These are phyloP conservation scores for Cocos nucifera DNA, from an alignment of 176 grass and related monocot species.

Conservation along the genomic window DNA sequence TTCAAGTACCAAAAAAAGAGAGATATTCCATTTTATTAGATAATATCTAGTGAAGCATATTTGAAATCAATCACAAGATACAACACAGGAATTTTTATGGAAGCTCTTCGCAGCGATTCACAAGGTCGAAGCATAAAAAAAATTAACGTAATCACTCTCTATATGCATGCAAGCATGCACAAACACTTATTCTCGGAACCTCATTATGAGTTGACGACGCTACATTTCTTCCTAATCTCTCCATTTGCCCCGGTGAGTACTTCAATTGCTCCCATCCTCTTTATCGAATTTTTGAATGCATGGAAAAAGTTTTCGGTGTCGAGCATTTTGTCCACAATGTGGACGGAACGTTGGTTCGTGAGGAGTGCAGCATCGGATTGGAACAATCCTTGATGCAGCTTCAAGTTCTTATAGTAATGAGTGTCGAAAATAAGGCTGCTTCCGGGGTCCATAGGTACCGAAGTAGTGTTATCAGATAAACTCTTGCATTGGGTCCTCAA, in stretches of 20 bases:
- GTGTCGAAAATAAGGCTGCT: conserved; percentile 39
- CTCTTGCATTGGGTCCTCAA: background rate
- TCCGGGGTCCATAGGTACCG: conserved; percentile 38
- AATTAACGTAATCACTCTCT: too few relatives aligned
- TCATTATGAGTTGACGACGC: background rate
- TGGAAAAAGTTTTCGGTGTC: conserved; percentile 20
- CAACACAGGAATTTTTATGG: too few relatives aligned
- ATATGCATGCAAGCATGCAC: too few relatives aligned
- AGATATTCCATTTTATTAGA: too few relatives aligned
- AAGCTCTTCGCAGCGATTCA: too few relatives aligned
- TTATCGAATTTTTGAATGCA: conserved; percentile 37
- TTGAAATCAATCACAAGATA: too few relatives aligned
- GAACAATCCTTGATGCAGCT: conserved; percentile 37
- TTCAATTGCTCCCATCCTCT: conserved; percentile 42
- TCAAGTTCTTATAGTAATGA: conserved; percentile 57
- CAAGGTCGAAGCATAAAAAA: too few relatives aligned
- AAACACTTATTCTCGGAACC: too few relatives aligned
- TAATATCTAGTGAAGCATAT: too few relatives aligned
- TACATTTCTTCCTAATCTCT: conserved; percentile 39
- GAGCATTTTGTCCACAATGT: conserved; percentile 27
- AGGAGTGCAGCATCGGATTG: conserved; percentile 49
- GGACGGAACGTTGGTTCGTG: background rate
- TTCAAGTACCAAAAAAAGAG: too few relatives aligned
- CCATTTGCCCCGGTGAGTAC: conserved; percentile 23
- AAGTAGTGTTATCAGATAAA: conserved; percentile 12